Evolutionary conservation across 345 rosid genomes (phyloP), one percentile per base, ranked within the genome.

Genomic region (Durio zibethinus): DNA sequence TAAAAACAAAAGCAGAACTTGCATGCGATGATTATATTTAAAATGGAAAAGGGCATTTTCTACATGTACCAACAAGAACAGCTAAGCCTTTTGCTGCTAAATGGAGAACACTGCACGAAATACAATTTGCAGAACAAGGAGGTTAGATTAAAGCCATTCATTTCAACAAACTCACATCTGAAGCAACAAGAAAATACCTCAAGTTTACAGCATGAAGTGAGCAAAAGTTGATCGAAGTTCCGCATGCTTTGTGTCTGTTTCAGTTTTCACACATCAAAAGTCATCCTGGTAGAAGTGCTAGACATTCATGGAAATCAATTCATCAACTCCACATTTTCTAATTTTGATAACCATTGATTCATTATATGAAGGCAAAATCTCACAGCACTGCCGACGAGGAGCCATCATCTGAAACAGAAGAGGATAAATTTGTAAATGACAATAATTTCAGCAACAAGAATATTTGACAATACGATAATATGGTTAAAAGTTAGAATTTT

Each of bases 321-420:
- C 98, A 56, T 82, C 76, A 7, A 10, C 57, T 52, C 86, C 86
- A 72, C 98, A 93, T 43, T 82, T 79, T 82, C 92, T 85, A 48
- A 91, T 81, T 77, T 82, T 83, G 75, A 91, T 81, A 52, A 83
- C 76, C 90, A 90, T 88, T 4, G 90, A 85, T 43, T 88, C 89
- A 71, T 84, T 82, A 78, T 76, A 73, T 31, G 82, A 75, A 47
- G 90, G 74, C 47, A 86, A 80, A 68, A 93, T 79, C 23, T 90
- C 89, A 69, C 97, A 87, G 82, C 97, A 91, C 35, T 89, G 90
- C 45, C 92, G 89, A 67, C 90, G 94, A n/a, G 85, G 90, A 77
- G 90, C 86, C 77, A 77, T 86, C 88, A 90, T 80, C 92, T 88
- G 80, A 10, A 77, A 77, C 29, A 73, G 21, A 54, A 65, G 59